Conservation (phyloP, 2,329 filamentous ascomycete genomes). For the Mariannaea sp. region DNA sequence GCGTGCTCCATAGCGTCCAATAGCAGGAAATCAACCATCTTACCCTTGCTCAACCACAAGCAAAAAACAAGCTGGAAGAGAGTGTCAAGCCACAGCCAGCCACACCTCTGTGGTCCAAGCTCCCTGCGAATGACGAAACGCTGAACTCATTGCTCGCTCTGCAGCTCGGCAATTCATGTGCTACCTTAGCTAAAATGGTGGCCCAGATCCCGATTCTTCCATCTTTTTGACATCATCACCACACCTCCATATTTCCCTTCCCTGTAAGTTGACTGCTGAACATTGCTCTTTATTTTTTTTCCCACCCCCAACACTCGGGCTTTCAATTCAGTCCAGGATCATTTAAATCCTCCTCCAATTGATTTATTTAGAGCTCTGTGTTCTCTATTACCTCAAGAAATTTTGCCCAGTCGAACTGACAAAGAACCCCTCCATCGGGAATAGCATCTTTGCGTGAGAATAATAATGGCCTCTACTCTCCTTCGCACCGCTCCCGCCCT, state of each 20-base stretch:
- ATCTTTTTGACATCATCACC: constrained; percentile 40
- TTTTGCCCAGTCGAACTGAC: constrained; percentile 17
- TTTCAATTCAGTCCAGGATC: neutral
- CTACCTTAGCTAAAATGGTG: no score
- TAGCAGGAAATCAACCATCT: no score
- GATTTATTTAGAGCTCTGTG: neutral
- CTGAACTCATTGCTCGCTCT: constrained; percentile 31
- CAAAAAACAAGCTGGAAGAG: no score
- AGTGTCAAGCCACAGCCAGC: constrained; percentile 11
- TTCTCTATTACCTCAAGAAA: neutral
- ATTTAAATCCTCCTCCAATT: neutral
- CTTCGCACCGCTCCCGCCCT: constrained; percentile 70
- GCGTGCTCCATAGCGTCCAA: no score
- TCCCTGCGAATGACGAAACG: constrained; percentile 38
- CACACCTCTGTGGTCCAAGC: constrained; percentile 29
- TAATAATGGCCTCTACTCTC: constrained; percentile 73
- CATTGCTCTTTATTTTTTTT: neutral
- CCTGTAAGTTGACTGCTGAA: neutral
- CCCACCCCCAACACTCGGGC: neutral
- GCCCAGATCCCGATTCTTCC: constrained; percentile 24
- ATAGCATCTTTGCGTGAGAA: constrained; percentile 24
- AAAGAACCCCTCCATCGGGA: constrained; percentile 3
- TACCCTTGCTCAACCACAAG: no score
- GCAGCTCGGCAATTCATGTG: constrained; percentile 37
- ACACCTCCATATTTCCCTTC: neutral